phyloP scores from a whole-genome alignment of 495 filamentous ascomycete species.

The Penicillium simplicissimum region DNA sequence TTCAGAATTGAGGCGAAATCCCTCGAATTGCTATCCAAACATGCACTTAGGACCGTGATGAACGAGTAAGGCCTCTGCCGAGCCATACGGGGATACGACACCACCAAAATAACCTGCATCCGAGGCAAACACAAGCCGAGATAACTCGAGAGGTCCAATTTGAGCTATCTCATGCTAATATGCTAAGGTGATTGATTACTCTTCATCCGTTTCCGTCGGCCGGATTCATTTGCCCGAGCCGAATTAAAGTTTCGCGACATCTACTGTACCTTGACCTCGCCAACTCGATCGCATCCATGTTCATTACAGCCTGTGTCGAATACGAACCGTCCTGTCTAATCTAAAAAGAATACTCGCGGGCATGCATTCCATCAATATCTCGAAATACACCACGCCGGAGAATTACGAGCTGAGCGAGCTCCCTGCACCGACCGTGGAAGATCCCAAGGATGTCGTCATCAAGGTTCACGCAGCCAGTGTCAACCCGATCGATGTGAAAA shows the following conservation, averaged over 20 bases:
- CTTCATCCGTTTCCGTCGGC: slow-evolving; percentile 8
- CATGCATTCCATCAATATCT: slow-evolving; percentile 51
- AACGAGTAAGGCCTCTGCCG: no score
- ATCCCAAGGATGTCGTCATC: slow-evolving; percentile 50
- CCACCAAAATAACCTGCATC: neutral
- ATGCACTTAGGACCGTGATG: no score
- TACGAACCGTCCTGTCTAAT: neutral
- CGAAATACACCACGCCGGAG: slow-evolving; percentile 41
- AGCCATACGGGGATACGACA: no score
- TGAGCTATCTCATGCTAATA: neutral
- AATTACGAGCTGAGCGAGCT: slow-evolving; percentile 46
- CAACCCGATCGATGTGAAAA: slow-evolving; percentile 52
- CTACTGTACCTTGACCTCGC: neutral
- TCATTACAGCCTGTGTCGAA: neutral
- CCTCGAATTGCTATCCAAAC: no score
- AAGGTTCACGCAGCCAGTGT: slow-evolving; percentile 51
- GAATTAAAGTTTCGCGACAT: neutral
- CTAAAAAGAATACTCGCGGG: neutral
- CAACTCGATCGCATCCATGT: neutral
- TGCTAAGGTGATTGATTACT: neutral
- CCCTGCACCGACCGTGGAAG: slow-evolving; percentile 19
- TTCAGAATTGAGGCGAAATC: no score
- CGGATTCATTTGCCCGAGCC: slow-evolving; percentile 5
- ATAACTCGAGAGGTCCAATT: neutral
- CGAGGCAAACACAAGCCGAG: neutral